These are phyloP conservation scores for Grifola frondosa DNA, from an alignment of 1,284 basidiomycete species.

Conservation along the genomic window DNA sequence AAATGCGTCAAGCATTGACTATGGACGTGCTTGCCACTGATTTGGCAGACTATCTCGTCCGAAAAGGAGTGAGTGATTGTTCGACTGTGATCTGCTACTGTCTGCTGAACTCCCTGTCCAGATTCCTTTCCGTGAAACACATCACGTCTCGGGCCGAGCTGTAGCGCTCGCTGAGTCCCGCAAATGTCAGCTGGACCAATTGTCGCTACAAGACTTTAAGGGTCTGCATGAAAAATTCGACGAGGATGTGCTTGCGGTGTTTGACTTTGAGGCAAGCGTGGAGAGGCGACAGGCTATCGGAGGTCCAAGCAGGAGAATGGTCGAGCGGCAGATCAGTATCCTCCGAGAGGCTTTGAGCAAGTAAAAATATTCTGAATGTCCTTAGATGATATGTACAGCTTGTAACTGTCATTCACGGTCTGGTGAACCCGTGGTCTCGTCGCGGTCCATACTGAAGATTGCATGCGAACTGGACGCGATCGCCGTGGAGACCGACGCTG, in stretches of 20 bases:
- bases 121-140: conserved; percentile 97
- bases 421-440: no score
- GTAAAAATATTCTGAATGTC: no score
- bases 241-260: conserved; percentile 80
- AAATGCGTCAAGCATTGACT: conserved; percentile 88
- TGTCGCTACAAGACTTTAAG: conserved; percentile 81
- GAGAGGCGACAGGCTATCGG: conserved; percentile 92
- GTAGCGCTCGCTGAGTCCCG: conserved; percentile 91
- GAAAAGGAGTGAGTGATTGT: conserved; percentile 80
- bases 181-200: conserved; percentile 77
- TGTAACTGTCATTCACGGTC: no score
- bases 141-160: conserved; percentile 95
- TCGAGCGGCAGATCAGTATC: conserved; percentile 81
- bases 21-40: conserved; percentile 98
- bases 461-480: no score
- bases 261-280: conserved; percentile 94
- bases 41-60: conserved; percentile 95
- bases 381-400: no score
- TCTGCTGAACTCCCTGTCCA: conserved; percentile 25
- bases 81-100: background rate
- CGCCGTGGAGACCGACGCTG: no score
- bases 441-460: no score
- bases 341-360: conserved; percentile 51
- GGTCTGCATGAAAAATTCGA: conserved; percentile 76
- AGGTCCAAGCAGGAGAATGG: conserved; percentile 83